Conservation (phyloP, 2,329 filamentous ascomycete species). For the Apiospora rasikravindrae region DNA sequence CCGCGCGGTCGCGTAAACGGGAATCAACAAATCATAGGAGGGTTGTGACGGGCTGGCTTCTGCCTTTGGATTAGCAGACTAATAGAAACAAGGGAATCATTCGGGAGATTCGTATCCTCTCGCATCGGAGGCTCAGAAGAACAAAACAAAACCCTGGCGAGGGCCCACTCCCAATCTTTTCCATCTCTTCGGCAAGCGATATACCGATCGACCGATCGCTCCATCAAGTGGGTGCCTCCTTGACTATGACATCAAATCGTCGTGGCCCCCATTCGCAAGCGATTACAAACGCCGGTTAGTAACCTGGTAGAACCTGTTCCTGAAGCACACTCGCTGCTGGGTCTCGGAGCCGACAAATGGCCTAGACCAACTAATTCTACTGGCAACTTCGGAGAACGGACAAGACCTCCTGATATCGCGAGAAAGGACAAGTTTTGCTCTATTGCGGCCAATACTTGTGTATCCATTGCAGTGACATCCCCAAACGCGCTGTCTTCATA, state of each 20-base stretch:
- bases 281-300: background rate
- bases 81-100: background rate
- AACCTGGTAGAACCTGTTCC: background rate
- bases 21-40: background rate
- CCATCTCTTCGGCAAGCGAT: background rate
- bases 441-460: too few relatives aligned
- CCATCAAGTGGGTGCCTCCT: background rate
- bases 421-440: too few relatives aligned
- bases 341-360: background rate
- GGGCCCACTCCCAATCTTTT: background rate
- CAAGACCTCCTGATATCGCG: too few relatives aligned
- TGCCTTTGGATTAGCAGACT: background rate
- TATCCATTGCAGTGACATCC: background rate
- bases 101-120: background rate
- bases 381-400: too few relatives aligned
- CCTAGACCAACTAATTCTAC: too few relatives aligned
- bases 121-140: background rate
- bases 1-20: background rate
- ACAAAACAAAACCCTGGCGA: background rate
- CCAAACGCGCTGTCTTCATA: background rate
- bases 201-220: constrained; percentile 2
- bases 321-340: background rate
- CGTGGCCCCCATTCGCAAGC: background rate
- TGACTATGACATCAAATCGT: background rate
- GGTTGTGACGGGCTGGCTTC: background rate